phyloP scores from a whole-genome alignment of 2,329 filamentous ascomycete genomes.

The Neonectria hederae region DNA sequence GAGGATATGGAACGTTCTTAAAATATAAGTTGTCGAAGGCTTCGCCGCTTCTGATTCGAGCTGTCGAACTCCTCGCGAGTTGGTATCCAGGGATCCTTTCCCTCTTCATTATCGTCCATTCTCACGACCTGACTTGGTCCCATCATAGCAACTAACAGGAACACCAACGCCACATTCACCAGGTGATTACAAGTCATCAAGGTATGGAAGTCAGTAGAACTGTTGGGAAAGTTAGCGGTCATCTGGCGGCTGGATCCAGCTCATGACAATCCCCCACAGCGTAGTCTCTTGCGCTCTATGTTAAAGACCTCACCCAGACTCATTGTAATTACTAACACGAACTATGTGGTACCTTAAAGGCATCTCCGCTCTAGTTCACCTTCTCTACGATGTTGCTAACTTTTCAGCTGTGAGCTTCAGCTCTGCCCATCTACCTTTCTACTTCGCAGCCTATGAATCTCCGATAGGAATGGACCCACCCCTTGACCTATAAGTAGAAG shows the following conservation, averaged over 20 bases:
- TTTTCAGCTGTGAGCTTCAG: neutral
- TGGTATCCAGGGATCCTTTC: too few species aligned
- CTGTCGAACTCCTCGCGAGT: neutral
- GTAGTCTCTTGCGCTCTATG: neutral
- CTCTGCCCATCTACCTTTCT: neutral
- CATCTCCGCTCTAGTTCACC: neutral
- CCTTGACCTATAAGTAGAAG: neutral
- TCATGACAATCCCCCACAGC: too few species aligned
- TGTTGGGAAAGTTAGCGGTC: too few species aligned
- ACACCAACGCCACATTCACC: neutral
- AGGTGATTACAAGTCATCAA: too few species aligned
- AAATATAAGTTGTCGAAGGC: neutral
- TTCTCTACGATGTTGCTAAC: neutral
- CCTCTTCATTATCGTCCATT: too few species aligned
- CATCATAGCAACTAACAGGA: neutral
- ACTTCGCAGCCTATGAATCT: too few species aligned
- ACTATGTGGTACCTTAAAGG: neutral
- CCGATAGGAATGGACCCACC: neutral
- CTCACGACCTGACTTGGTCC: neutral
- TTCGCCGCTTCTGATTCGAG: neutral
- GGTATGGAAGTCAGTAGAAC: too few species aligned
- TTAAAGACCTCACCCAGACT: too few species aligned
- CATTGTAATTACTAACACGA: too few species aligned
- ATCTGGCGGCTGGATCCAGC: too few species aligned
- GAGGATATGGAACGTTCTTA: neutral